Conservation (phyloP, 1,139 yeast genomes). For the Suhomyces yuchorum region DNA sequence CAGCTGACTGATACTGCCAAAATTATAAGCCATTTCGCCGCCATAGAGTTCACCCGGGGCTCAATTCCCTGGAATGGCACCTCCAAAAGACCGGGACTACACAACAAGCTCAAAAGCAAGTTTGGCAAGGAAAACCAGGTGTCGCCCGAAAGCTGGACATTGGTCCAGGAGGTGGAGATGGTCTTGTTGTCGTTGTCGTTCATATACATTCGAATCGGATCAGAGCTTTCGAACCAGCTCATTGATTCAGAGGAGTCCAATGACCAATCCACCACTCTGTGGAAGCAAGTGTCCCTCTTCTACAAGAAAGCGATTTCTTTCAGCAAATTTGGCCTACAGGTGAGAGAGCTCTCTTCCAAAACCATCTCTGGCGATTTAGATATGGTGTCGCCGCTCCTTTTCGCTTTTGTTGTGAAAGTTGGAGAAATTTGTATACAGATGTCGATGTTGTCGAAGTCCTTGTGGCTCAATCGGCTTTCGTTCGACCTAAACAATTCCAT, state of each 20-base stretch:
- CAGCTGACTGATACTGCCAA: background rate
- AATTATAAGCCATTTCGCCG: background rate
- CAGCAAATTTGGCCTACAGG: conserved; percentile 25
- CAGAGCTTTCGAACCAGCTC: conserved; percentile 32
- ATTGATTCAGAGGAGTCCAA: conserved; percentile 30
- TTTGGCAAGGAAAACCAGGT: background rate
- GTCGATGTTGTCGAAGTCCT: conserved; percentile 43
- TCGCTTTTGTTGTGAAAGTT: conserved; percentile 30
- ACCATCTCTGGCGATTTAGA: background rate
- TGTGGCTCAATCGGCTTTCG: conserved; percentile 42
- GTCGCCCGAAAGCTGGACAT: conserved; percentile 26
- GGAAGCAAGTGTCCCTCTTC: conserved; percentile 40
- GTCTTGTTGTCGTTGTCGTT: conserved; percentile 29
- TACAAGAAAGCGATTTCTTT: conserved; percentile 38
- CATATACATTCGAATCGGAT: conserved; percentile 38
- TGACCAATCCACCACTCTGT: conserved; percentile 28
- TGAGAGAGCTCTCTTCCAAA: conserved; percentile 3
- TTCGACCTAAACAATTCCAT: conserved; percentile 32
- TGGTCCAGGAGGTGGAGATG: conserved; percentile 34
- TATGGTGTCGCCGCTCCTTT: conserved; percentile 15
- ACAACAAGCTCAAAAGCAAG: background rate
- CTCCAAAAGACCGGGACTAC: background rate
- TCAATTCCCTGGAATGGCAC: conserved; percentile 13
- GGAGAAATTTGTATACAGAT: conserved; percentile 40
- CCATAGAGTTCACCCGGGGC: conserved; percentile 1